Percentiles rank a stretch among this genome's conserved stretches.
phyloP scores from a whole-genome alignment of 2,329 filamentous ascomycete species.

The Aspergillus floridensis region DNA sequence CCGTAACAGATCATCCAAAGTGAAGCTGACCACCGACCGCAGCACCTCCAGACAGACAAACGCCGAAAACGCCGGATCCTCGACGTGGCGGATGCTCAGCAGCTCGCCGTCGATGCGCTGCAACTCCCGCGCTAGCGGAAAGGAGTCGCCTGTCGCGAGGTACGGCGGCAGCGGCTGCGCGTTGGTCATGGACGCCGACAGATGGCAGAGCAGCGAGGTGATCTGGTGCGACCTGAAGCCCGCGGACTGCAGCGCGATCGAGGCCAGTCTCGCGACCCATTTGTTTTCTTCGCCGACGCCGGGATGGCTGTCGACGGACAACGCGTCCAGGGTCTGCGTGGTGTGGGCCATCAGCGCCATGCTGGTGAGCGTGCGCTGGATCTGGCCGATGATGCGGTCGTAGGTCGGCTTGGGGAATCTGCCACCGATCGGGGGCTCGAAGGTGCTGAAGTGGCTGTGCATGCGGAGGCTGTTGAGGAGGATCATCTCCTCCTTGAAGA shows the following conservation, averaged over 20 bases:
- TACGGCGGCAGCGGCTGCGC: conserved; percentile 69
- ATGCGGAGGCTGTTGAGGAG: conserved; percentile 60
- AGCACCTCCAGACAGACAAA: conserved; percentile 69
- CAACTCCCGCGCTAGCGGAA: conserved; percentile 57
- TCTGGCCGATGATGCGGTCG: conserved; percentile 58
- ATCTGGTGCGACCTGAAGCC: conserved; percentile 53
- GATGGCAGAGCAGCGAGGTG: conserved; percentile 60
- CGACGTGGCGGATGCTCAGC: conserved; percentile 61
- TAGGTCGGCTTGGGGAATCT: conserved; percentile 66
- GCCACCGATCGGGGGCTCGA: conserved; percentile 69
- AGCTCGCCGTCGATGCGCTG: conserved; percentile 58
- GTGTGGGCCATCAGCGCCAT: conserved; percentile 64
- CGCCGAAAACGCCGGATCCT: conserved; percentile 68
- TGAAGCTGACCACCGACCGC: conserved; percentile 30
- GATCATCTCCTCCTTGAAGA: conserved; percentile 65
- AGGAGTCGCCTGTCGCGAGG: conserved; percentile 59
- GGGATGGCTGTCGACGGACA: neutral
- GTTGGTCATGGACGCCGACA: conserved; percentile 63
- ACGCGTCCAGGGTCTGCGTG: conserved; percentile 50
- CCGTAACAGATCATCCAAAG: conserved; percentile 28
- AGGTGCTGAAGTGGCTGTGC: conserved; percentile 64
- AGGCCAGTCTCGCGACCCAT: conserved; percentile 61
- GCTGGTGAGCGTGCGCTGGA: conserved; percentile 56
- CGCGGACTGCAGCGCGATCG: conserved; percentile 53
- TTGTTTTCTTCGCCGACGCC: conserved; percentile 26